phyloP scores from a whole-genome alignment of 345 rosid species.

The Chamaenerion angustifolium region DNA sequence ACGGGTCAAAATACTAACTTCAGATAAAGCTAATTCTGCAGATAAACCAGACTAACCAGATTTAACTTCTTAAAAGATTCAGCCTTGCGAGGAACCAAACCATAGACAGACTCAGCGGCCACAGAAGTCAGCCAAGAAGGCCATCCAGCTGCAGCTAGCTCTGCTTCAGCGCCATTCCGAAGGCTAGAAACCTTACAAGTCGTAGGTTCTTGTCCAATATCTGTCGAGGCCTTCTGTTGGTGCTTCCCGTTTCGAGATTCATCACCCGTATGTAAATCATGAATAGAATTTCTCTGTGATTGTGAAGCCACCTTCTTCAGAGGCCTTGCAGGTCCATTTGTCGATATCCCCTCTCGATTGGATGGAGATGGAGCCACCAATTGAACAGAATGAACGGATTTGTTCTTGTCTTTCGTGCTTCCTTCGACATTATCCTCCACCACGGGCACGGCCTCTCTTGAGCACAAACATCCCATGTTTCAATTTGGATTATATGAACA shows the following conservation, averaged over 20 bases:
- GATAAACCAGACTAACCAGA: constrained; percentile 46
- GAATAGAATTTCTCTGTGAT: constrained; percentile 3
- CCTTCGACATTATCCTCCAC: constrained; percentile 19
- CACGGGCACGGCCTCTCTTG: constrained; percentile 34
- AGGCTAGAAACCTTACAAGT: constrained; percentile 15
- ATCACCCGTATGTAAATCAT: neutral
- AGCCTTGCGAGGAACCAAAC: constrained; percentile 61
- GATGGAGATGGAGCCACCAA: constrained; percentile 25
- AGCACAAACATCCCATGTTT: constrained; percentile 88
- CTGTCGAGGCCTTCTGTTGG: constrained; percentile 28
- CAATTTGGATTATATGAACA: neutral
- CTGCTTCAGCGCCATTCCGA: constrained; percentile 33
- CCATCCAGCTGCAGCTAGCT: constrained; percentile 63
- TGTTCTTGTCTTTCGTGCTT: constrained; percentile 16
- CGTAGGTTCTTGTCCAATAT: constrained; percentile 10
- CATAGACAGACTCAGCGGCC: constrained; percentile 75
- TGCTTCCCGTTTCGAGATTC: constrained; percentile 23
- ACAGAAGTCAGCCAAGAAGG: constrained; percentile 80
- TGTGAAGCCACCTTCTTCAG: constrained; percentile 8
- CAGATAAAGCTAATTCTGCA: too few relatives aligned
- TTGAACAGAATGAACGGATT: constrained; percentile 28
- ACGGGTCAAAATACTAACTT: too few relatives aligned
- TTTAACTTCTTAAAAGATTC: constrained; percentile 81
- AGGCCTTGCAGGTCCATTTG: constrained; percentile 6
- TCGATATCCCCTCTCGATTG: constrained; percentile 29